phyloP scores from a whole-genome alignment of 176 grass and related monocot genomes.

The Bolboschoenus planiculmis region DNA sequence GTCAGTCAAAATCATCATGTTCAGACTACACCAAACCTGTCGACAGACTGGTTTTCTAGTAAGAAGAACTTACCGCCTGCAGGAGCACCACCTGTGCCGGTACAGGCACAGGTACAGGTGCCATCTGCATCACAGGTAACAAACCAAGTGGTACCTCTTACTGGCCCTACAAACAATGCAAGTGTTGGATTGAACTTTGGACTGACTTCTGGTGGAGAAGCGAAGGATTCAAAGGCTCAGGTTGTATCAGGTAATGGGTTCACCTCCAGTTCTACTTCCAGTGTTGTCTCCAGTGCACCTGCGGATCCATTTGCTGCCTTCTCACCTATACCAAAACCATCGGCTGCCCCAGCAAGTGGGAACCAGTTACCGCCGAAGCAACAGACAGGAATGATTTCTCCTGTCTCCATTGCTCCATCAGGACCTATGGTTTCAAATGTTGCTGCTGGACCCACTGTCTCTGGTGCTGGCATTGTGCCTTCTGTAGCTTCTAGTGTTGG shows the following conservation, averaged over 20 bases:
- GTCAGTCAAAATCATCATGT: constrained; percentile 32
- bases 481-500: constrained; percentile 34
- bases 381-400: constrained; percentile 34
- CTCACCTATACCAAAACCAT: constrained; percentile 18
- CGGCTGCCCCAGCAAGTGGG: constrained; percentile 38
- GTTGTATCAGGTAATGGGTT: constrained; percentile 58
- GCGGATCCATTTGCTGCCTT: constrained; percentile 42
- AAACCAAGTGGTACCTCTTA: constrained; percentile 35
- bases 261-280: constrained; percentile 43
- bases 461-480: constrained; percentile 30
- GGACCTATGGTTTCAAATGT: constrained; percentile 35
- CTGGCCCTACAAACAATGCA: constrained; percentile 39
- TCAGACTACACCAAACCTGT: constrained; percentile 43
- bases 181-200: constrained; percentile 32
- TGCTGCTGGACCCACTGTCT: constrained; percentile 28
- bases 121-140: constrained; percentile 39
- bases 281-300: constrained; percentile 33
- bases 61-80: constrained; percentile 45
- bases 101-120: background rate
- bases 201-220: constrained; percentile 39
- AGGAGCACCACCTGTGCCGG: constrained; percentile 16
- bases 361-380: constrained; percentile 36
- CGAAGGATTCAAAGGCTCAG: constrained; percentile 50
- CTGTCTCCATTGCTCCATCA: constrained; percentile 28
- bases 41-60: constrained; percentile 85